Conservation (phyloP, 164 flowering plant species). For the Vitis labrusca region DNA sequence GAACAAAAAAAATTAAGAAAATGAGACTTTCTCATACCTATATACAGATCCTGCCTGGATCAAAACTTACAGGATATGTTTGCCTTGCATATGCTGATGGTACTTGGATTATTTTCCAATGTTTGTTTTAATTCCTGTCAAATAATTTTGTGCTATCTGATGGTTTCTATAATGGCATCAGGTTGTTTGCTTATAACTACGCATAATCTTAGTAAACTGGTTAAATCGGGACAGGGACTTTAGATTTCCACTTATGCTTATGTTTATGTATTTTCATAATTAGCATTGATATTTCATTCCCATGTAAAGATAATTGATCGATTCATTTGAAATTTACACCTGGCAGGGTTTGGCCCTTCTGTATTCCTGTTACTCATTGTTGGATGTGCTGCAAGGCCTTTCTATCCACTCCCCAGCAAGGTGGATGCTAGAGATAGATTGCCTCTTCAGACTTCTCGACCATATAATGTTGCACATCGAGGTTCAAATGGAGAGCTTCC, state of each 20-base stretch:
- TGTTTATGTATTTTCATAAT: neutral
- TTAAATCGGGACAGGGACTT: no score
- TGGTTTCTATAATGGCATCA: no score
- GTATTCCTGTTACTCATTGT: slow-evolving; percentile 37
- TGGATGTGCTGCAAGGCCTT: slow-evolving; percentile 48
- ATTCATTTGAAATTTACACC: slow-evolving; percentile 2
- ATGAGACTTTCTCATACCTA: no score
- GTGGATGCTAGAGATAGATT: slow-evolving; percentile 21
- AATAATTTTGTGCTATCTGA: no score
- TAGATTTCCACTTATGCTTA: neutral
- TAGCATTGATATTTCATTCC: neutral
- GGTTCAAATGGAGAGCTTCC: slow-evolving; percentile 81
- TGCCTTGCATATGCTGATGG: no score
- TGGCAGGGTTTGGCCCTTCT: slow-evolving; percentile 47
- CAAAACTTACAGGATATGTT: no score
- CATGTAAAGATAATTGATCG: neutral
- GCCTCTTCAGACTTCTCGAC: slow-evolving; percentile 67
- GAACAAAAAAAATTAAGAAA: no score
- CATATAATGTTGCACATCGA: slow-evolving; percentile 71
- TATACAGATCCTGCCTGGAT: no score
- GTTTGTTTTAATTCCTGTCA: no score
- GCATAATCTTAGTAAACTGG: no score
- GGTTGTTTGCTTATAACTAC: no score
- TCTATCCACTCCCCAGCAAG: slow-evolving; percentile 67
- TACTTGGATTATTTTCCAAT: no score